phyloP scores from a whole-genome alignment of 257 asterid genomes.

The Linderniella brevidens region DNA sequence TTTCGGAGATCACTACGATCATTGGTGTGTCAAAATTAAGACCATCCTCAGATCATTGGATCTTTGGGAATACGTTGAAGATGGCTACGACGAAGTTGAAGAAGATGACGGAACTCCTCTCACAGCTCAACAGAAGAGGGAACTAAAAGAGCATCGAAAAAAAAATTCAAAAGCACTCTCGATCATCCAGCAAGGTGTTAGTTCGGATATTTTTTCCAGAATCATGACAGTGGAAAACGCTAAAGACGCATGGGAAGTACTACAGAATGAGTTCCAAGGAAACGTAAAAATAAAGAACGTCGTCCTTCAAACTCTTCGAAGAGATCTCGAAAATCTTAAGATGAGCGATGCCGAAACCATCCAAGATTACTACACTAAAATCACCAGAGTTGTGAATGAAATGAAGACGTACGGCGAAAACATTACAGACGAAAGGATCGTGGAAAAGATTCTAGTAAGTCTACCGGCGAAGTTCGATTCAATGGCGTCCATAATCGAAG shows the following conservation, averaged over 20 bases:
- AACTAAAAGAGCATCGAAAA: background rate
- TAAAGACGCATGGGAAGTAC: background rate
- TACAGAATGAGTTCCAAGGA: background rate
- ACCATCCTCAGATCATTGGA: background rate
- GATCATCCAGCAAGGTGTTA: background rate
- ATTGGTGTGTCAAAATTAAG: background rate
- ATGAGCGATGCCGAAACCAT: background rate
- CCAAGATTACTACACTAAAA: background rate
- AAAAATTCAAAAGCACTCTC: background rate
- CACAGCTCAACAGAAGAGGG: background rate
- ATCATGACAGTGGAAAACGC: background rate
- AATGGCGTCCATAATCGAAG: background rate
- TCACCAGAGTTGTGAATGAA: background rate
- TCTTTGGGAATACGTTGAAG: background rate
- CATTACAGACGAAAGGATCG: background rate
- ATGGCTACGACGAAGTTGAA: background rate
- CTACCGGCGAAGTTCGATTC: background rate
- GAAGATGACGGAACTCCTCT: background rate
- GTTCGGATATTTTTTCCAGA: background rate
- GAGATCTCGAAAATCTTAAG: background rate
- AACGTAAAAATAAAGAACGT: background rate
- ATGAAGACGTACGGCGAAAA: slow-evolving; percentile 1
- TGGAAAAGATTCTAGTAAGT: slow-evolving; percentile 1
- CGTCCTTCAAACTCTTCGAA: background rate
- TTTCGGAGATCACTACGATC: background rate